Percentiles rank a stretch among this genome's conserved stretches.
These are phyloP conservation scores for Xerocomus minutiporus DNA, from an alignment of 1,284 basidiomycete species.

Conservation along the genomic window DNA sequence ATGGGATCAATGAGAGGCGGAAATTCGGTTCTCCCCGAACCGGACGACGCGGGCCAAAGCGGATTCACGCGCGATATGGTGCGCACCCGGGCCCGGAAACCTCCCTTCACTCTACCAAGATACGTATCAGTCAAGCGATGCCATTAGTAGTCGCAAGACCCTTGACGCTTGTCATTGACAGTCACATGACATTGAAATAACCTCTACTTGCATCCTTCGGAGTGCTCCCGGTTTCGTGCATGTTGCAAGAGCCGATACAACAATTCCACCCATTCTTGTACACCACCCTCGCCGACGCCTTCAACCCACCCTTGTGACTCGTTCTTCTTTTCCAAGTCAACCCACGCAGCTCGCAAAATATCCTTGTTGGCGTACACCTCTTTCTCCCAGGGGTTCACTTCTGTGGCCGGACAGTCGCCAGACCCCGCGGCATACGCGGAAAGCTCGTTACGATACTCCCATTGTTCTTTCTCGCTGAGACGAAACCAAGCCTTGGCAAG, in stretches of 20 bases:
- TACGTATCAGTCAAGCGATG: too few species aligned
- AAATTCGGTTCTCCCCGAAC: too few species aligned
- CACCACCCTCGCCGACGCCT: constrained; percentile 54
- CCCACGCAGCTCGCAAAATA: constrained; percentile 54
- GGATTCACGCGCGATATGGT: too few species aligned
- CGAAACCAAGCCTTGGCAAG: constrained; percentile 56
- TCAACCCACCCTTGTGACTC: constrained; percentile 55
- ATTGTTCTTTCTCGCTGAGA: constrained; percentile 52
- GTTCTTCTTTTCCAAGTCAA: constrained; percentile 49
- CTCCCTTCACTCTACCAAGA: too few species aligned
- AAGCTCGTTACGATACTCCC: constrained; percentile 61
- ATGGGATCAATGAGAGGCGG: too few species aligned
- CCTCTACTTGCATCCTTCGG: neutral
- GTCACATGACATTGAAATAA: too few species aligned
- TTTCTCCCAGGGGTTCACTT: constrained; percentile 53
- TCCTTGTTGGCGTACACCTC: constrained; percentile 51
- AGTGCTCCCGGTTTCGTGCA: constrained; percentile 21
- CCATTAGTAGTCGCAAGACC: too few species aligned
- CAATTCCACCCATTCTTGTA: constrained; percentile 60
- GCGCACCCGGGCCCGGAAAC: too few species aligned
- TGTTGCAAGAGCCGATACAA: constrained; percentile 46
- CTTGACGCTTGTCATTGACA: too few species aligned
- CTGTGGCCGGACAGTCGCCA: constrained; percentile 31
- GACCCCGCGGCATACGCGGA: constrained; percentile 42
- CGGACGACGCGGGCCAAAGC: too few species aligned